Percentiles rank a stretch among this genome's conserved stretches.
These are phyloP conservation scores for Trichomonascaceae sp. DNA, from an alignment of 1,139 yeast species.

Conservation along the genomic window DNA sequence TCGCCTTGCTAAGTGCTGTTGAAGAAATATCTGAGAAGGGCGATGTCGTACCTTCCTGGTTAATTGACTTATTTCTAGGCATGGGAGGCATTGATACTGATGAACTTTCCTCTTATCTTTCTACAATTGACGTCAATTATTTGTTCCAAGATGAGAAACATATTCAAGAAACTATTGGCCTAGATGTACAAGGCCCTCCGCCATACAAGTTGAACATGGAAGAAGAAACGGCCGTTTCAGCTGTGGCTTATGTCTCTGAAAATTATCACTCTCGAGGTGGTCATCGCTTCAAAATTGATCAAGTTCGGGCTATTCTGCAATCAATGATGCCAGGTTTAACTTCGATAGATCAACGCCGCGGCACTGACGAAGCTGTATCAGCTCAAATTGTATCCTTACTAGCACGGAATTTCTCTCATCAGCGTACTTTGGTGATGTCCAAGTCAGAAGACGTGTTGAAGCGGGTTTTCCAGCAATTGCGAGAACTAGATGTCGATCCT, in stretches of 20 bases:
- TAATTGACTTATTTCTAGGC: conserved; percentile 34
- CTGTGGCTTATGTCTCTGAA: conserved; percentile 5
- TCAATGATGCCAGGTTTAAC: conserved; percentile 34
- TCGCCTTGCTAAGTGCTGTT: not conserved
- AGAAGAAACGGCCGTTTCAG: conserved; percentile 9
- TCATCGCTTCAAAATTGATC: conserved; percentile 23
- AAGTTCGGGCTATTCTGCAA: conserved; percentile 34
- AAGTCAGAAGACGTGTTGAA: conserved; percentile 25
- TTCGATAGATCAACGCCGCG: conserved; percentile 42
- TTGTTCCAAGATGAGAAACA: conserved; percentile 26
- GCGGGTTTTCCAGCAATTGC: conserved; percentile 21
- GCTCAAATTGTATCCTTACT: conserved; percentile 15
- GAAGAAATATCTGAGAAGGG: conserved; percentile 7
- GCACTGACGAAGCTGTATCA: conserved; percentile 39
- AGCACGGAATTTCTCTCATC: conserved; percentile 26
- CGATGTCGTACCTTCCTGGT: conserved; percentile 34
- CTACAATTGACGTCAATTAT: conserved; percentile 17
- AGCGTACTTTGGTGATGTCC: conserved; percentile 36
- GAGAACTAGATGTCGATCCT: conserved; percentile 22
- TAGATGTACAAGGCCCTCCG: not conserved
- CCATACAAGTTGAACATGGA: conserved; percentile 15
- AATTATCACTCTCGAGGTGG: not conserved
- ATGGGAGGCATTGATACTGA: conserved; percentile 30
- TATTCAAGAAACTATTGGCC: conserved; percentile 12
- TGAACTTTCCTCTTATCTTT: conserved; percentile 1